These are phyloP conservation scores for Aspergillus pseudoviridinutans DNA, from an alignment of 2,329 filamentous ascomycete species.

Conservation along the genomic window DNA sequence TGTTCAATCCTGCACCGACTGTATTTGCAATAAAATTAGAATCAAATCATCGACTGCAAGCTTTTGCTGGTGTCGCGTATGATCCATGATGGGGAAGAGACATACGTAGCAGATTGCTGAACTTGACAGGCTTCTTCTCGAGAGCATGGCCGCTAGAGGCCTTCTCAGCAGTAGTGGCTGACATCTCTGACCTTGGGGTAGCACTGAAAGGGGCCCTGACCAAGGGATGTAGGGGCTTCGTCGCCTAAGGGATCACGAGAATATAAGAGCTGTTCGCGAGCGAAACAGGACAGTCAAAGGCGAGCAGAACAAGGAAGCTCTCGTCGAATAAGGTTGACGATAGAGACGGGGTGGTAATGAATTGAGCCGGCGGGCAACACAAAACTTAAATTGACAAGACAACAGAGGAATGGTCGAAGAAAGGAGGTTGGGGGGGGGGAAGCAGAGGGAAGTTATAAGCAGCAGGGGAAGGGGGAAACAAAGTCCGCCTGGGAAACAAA, in stretches of 20 bases:
- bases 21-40: conserved; percentile 15
- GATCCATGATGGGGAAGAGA: conserved; percentile 15
- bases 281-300: background rate
- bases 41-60: conserved; percentile 13
- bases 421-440: background rate
- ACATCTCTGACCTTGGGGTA: conserved; percentile 57
- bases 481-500: background rate
- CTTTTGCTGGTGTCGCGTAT: background rate
- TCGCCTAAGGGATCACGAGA: conserved; percentile 51
- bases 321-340: background rate
- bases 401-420: background rate
- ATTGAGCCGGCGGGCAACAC: background rate
- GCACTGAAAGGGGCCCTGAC: conserved; percentile 79
- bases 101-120: conserved; percentile 87
- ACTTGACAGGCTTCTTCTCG: conserved; percentile 99
- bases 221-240: conserved; percentile 92
- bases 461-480: conserved; percentile 10
- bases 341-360: background rate
- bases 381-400: background rate
- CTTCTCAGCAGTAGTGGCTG: conserved; percentile 46
- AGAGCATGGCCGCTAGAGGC: conserved; percentile 54
- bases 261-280: conserved; percentile 4
- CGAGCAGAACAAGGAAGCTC: conserved; percentile 8
- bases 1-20: conserved; percentile 87
- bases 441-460: background rate